Evolutionary conservation across 2,329 filamentous ascomycete species (phyloP).

Genomic region (Aspergillus sp.): DNA sequence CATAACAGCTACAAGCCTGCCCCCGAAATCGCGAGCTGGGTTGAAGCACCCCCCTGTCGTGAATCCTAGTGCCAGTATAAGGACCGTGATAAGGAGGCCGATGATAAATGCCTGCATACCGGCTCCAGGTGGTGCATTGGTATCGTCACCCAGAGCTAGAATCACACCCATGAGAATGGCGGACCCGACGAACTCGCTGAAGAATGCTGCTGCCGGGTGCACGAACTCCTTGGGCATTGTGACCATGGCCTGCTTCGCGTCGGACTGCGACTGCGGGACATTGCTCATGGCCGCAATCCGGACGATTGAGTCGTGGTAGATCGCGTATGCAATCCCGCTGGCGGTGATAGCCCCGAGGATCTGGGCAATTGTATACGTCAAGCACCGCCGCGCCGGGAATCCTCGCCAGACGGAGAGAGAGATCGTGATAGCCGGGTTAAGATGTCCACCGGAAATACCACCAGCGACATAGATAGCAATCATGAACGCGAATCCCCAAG

Average conservation of each 20-base stretch:
- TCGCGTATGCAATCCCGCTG: constrained; percentile 32
- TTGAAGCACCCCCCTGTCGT: constrained; percentile 41
- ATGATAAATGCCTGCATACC: constrained; percentile 39
- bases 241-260: constrained; percentile 25
- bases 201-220: constrained; percentile 32
- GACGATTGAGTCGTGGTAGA: constrained; percentile 38
- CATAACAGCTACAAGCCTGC: constrained; percentile 31
- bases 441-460: constrained; percentile 49
- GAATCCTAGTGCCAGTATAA: constrained; percentile 27
- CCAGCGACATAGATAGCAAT: constrained; percentile 47
- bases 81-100: constrained; percentile 14
- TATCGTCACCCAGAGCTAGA: constrained; percentile 42
- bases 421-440: constrained; percentile 50
- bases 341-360: constrained; percentile 37
- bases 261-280: constrained; percentile 18
- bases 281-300: constrained; percentile 15
- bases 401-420: constrained; percentile 33
- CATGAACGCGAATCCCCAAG: constrained; percentile 33
- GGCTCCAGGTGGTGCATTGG: constrained; percentile 46
- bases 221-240: constrained; percentile 28
- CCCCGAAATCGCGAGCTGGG: constrained; percentile 37
- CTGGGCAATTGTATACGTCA: constrained; percentile 34
- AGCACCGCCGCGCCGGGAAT: constrained; percentile 29
- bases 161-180: constrained; percentile 33
- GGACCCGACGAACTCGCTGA: constrained; percentile 38